Percentiles rank a stretch among this genome's conserved stretches.
Evolutionary conservation across 495 filamentous ascomycete genomes (phyloP).

Genomic region (Ascobolus immersus): DNA sequence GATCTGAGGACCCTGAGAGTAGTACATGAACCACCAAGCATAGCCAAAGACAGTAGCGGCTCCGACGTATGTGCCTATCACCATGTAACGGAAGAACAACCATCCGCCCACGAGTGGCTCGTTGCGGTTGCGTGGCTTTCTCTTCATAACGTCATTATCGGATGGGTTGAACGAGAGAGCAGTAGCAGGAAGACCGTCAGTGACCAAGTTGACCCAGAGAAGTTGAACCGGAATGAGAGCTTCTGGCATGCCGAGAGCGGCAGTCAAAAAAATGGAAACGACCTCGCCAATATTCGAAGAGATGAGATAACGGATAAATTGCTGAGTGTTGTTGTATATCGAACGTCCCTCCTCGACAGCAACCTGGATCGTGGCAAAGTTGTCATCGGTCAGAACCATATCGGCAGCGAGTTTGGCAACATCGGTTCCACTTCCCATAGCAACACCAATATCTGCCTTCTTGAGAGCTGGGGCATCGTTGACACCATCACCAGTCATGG

Average conservation of each 20-base stretch:
- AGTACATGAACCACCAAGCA: constrained; percentile 99
- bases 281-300: constrained; percentile 99
- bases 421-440: constrained; percentile 96
- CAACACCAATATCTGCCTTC: constrained; percentile 95
- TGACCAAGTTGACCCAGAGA: constrained; percentile 97
- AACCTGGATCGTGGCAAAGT: constrained; percentile 91
- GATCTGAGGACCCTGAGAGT: constrained; percentile 75
- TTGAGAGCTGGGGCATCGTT: constrained; percentile 97
- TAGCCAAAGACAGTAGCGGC: constrained; percentile 90
- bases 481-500: constrained; percentile 98
- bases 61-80: constrained; percentile 87
- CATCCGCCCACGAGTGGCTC: constrained; percentile 79
- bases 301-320: constrained; percentile 98
- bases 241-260: constrained; percentile 91
- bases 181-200: constrained; percentile 88
- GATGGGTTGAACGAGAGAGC: constrained; percentile 93
- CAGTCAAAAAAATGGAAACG: constrained; percentile 96
- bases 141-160: constrained; percentile 90
- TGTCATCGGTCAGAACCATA: constrained; percentile 97
- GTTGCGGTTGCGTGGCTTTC: constrained; percentile 70
- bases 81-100: constrained; percentile 94
- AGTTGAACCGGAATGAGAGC: constrained; percentile 93
- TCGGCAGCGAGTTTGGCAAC: constrained; percentile 91
- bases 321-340: constrained; percentile 99
- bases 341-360: constrained; percentile 93